phyloP scores from a whole-genome alignment of 129 eudicot species.

The Sambucus nigra region DNA sequence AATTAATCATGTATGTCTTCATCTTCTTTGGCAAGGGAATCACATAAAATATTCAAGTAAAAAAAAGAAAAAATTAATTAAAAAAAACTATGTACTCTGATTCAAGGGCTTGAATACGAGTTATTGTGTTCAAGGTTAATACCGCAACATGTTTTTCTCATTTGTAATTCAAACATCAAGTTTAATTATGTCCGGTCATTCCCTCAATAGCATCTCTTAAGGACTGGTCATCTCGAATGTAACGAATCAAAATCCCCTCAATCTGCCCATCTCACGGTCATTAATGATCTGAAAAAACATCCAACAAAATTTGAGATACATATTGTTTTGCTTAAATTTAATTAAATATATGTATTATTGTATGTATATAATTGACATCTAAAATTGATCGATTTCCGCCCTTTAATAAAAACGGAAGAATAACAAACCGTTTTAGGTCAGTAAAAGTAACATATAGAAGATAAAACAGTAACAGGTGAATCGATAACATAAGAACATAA shows the following conservation, averaged over 20 bases:
- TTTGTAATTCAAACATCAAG: no score
- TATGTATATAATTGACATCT: neutral
- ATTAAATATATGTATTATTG: no score
- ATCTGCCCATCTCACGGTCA: constrained; percentile 56
- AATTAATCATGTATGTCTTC: no score
- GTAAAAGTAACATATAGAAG: neutral
- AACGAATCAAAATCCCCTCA: constrained; percentile 51
- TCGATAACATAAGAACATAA: neutral
- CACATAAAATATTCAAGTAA: no score
- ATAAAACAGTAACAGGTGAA: constrained; percentile 13
- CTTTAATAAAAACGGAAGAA: constrained; percentile 19
- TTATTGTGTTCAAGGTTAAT: no score
- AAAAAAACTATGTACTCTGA: no score
- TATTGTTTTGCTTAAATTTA: neutral
- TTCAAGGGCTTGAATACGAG: no score
- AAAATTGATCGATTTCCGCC: constrained; percentile 19
- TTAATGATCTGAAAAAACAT: constrained; percentile 27
- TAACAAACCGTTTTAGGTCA: constrained; percentile 36
- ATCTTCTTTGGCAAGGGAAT: no score
- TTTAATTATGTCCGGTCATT: constrained; percentile 56
- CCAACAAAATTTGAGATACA: constrained; percentile 13
- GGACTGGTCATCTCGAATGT: constrained; percentile 42
- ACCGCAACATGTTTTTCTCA: no score
- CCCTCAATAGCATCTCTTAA: constrained; percentile 52
- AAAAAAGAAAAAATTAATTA: no score